These are phyloP conservation scores for Phytomonas sp. DNA, from an alignment of 208 protist genomes.

Conservation along the genomic window DNA sequence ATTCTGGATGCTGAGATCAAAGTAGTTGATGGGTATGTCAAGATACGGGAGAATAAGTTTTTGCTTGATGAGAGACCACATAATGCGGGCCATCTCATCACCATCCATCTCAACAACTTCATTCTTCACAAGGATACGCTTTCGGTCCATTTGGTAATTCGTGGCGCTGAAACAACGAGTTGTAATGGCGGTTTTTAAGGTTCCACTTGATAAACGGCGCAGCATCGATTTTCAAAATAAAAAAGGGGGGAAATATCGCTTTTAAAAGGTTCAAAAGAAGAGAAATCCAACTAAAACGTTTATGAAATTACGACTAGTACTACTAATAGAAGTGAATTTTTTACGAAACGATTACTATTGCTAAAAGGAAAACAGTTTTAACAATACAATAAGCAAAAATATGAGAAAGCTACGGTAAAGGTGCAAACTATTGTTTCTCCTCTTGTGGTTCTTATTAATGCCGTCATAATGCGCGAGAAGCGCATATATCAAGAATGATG, in stretches of 20 bases:
- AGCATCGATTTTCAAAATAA: constrained; percentile 24
- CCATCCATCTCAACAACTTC: constrained; percentile 96
- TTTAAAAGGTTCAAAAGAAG: constrained; percentile 1
- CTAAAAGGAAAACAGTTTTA: too few relatives aligned
- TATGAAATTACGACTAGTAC: neutral
- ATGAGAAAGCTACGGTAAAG: too few relatives aligned
- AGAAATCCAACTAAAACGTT: neutral
- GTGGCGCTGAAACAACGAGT: constrained; percentile 44
- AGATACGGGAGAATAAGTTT: constrained; percentile 96
- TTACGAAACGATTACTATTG: too few relatives aligned
- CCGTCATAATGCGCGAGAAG: too few relatives aligned
- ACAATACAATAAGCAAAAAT: too few relatives aligned
- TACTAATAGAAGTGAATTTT: neutral
- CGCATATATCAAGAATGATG: too few relatives aligned
- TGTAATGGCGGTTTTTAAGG: constrained; percentile 15
- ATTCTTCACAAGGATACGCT: constrained; percentile 85
- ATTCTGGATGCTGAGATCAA: constrained; percentile 92
- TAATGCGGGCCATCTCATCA: constrained; percentile 97
- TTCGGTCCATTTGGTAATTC: constrained; percentile 24
- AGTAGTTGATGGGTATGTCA: constrained; percentile 95
- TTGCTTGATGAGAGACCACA: constrained; percentile 96
- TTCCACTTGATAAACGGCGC: constrained; percentile 28
- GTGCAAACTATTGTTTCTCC: too few relatives aligned
- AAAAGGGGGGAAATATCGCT: constrained; percentile 1
- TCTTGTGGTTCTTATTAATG: too few relatives aligned